Conservation (phyloP, 1,139 yeast species). For the Pneumocystis canis region DNA sequence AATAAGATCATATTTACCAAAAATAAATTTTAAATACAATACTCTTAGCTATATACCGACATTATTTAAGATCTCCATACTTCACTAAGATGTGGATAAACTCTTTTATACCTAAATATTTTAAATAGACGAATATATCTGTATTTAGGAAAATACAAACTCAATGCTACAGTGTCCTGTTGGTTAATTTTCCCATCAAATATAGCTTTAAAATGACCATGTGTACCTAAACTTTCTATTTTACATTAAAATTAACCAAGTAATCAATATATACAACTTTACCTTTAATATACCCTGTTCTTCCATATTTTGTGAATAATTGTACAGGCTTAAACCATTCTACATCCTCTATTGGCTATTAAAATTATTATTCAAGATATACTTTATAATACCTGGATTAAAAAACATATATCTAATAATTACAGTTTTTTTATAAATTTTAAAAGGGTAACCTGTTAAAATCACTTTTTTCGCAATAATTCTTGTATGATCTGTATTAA, state of each 20-base stretch:
- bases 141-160: slow-evolving; percentile 35
- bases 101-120: neutral
- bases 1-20: neutral
- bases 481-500: slow-evolving; percentile 74
- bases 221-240: slow-evolving; percentile 87
- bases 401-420: slow-evolving; percentile 96
- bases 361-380: neutral
- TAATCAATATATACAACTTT: neutral
- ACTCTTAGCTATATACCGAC: neutral
- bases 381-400: slow-evolving; percentile 32
- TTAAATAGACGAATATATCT: neutral
- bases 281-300: slow-evolving; percentile 42
- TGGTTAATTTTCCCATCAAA: slow-evolving; percentile 84
- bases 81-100: neutral
- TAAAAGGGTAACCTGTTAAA: slow-evolving; percentile 86
- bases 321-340: slow-evolving; percentile 86
- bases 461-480: slow-evolving; percentile 76
- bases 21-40: neutral
- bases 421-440: slow-evolving; percentile 82
- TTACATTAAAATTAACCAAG: slow-evolving; percentile 37
- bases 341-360: slow-evolving; percentile 45
- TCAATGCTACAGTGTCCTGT: slow-evolving; percentile 90
- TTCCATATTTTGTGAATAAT: slow-evolving; percentile 77
- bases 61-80: neutral
- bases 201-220: slow-evolving; percentile 92